Conservation (phyloP, 106 monocot genomes). For the Posidonia australis region DNA sequence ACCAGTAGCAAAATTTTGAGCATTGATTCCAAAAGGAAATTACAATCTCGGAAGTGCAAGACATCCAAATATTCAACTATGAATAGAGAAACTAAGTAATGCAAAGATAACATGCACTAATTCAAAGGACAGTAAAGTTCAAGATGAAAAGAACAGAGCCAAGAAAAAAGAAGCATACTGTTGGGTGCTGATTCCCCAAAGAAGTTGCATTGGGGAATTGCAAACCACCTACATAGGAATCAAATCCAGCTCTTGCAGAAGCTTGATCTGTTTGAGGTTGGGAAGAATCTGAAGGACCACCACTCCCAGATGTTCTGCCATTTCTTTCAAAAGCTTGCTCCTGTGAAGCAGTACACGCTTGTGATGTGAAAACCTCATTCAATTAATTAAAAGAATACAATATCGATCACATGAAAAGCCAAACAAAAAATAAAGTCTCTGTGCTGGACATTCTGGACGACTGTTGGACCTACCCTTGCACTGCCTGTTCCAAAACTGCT, state of each 20-base stretch:
- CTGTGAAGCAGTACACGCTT: conserved; percentile 12
- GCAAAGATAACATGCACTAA: no score
- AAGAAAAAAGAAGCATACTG: conserved; percentile 29
- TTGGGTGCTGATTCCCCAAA: conserved; percentile 30
- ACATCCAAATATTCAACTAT: no score
- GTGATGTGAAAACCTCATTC: no score
- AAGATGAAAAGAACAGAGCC: not conserved
- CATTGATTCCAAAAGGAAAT: not conserved
- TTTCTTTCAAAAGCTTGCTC: conserved; percentile 24
- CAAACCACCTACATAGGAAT: conserved; percentile 15
- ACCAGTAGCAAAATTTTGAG: not conserved
- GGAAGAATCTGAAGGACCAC: conserved; percentile 15
- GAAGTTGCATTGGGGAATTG: conserved; percentile 26
- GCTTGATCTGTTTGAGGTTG: conserved; percentile 21
- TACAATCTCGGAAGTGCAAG: no score
- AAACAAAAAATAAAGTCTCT: no score
- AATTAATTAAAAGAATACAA: conserved; percentile 1
- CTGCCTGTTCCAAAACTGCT: conserved; percentile 20
- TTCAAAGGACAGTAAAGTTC: no score
- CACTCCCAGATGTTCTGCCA: conserved; percentile 25
- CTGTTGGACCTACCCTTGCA: conserved; percentile 22
- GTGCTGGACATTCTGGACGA: conserved; percentile 7
- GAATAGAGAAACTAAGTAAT: no score
- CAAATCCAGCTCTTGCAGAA: conserved; percentile 25
- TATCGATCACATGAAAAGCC: not conserved